These are phyloP conservation scores for Coniella vitis DNA, from an alignment of 2,329 filamentous ascomycete species.

Conservation along the genomic window DNA sequence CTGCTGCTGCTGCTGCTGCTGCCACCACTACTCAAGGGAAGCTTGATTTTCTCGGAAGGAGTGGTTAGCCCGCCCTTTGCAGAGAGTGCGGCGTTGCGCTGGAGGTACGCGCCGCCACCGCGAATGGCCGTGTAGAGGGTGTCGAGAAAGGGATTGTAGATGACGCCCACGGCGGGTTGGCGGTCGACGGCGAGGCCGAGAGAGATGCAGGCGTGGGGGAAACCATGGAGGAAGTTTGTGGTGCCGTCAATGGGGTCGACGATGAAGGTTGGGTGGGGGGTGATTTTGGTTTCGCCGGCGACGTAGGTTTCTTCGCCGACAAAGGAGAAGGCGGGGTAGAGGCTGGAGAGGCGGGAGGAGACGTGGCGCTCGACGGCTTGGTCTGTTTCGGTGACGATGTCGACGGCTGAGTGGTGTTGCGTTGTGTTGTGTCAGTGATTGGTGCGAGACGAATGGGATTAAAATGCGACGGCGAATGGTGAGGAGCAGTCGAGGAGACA, in stretches of 20 bases:
- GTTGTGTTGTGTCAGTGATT: background rate
- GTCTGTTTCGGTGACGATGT: conserved; percentile 64
- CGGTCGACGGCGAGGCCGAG: conserved; percentile 62
- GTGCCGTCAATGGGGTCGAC: conserved; percentile 79
- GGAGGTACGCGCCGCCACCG: conserved; percentile 59
- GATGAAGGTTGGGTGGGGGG: conserved; percentile 65
- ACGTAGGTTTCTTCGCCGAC: conserved; percentile 74
- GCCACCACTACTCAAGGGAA: too few species aligned
- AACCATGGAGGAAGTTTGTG: conserved; percentile 73
- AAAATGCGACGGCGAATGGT: too few species aligned
- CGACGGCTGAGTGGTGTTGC: conserved; percentile 43
- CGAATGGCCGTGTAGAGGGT: conserved; percentile 62
- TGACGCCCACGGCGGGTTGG: conserved; percentile 60
- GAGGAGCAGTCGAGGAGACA: too few species aligned
- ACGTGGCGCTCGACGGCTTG: conserved; percentile 59
- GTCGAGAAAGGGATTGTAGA: conserved; percentile 73
- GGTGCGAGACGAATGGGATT: too few species aligned
- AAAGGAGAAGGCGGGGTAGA: conserved; percentile 54
- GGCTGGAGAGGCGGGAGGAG: conserved; percentile 39
- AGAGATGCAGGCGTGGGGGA: conserved; percentile 69
- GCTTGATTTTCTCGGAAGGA: conserved; percentile 10
- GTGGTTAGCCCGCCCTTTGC: conserved; percentile 24
- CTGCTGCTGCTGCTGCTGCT: too few species aligned
- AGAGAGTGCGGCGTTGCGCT: conserved; percentile 35
- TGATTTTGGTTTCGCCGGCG: conserved; percentile 54